Evolutionary conservation across 345 rosid species (phyloP).

Genomic region (Limnanthes douglasii): DNA sequence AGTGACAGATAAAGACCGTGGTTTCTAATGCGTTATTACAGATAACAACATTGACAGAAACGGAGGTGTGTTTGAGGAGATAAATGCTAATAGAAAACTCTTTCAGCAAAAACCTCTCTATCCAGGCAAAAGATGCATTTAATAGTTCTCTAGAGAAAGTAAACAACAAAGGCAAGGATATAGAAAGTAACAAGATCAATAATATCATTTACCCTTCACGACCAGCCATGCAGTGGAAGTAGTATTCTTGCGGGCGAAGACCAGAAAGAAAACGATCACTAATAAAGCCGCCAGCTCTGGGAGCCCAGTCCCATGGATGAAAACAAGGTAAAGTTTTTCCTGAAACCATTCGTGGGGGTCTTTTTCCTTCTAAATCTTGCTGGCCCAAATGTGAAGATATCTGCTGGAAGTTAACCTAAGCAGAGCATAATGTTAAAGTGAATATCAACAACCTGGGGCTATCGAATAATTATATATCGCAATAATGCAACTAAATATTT

Average conservation of each 20-base stretch:
- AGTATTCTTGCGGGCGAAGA: constrained; percentile 99
- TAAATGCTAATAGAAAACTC: too few species aligned
- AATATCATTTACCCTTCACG: constrained; percentile 77
- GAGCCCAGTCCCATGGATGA: constrained; percentile 95
- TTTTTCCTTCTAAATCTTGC: constrained; percentile 96
- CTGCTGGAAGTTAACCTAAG: constrained; percentile 97
- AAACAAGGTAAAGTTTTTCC: constrained; percentile 97
- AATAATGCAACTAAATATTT: too few species aligned
- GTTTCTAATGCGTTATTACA: not conserved
- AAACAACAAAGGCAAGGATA: not conserved
- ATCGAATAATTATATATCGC: too few species aligned
- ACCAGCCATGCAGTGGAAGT: constrained; percentile 99
- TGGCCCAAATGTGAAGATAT: constrained; percentile 93
- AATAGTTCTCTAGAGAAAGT: too few species aligned
- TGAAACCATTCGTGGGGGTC: constrained; percentile 97
- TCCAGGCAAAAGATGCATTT: too few species aligned
- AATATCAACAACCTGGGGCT: constrained; percentile 3
- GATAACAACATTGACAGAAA: constrained; percentile 1
- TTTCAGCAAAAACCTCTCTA: too few species aligned
- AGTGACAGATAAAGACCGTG: constrained; percentile 1
- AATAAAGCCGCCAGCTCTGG: constrained; percentile 95
- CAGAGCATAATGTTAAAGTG: constrained; percentile 10
- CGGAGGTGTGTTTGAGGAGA: too few species aligned
- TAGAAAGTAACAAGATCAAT: not conserved
- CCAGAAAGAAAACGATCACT: constrained; percentile 94